A percentile compares a stretch with the other conserved stretches of the same genome.
Conservation (phyloP, 129 eudicot species). For the Rutidosis leptorrhynchoides region DNA sequence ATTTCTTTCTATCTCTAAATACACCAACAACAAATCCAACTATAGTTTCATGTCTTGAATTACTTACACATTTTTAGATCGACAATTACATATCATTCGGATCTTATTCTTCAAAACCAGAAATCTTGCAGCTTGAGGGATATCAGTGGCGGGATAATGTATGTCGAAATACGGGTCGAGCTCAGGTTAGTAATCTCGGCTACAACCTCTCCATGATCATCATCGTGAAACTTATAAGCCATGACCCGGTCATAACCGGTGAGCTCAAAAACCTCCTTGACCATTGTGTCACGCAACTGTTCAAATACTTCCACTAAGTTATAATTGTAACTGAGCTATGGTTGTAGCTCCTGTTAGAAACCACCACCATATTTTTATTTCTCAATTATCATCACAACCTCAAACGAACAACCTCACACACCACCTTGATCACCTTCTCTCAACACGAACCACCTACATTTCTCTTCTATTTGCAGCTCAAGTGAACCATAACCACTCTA, state of each 20-base stretch:
- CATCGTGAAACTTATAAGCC: constrained; percentile 92
- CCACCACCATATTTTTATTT: too few relatives aligned
- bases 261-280: constrained; percentile 90
- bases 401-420: too few relatives aligned
- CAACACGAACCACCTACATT: too few relatives aligned
- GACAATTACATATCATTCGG: constrained; percentile 85
- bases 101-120: constrained; percentile 93
- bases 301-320: constrained; percentile 91
- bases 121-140: constrained; percentile 97
- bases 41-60: constrained; percentile 71
- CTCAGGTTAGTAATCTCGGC: constrained; percentile 82
- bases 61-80: constrained; percentile 67
- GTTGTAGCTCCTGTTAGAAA: too few relatives aligned
- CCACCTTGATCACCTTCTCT: too few relatives aligned
- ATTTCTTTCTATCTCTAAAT: too few relatives aligned
- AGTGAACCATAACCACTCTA: too few relatives aligned
- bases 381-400: too few relatives aligned
- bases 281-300: constrained; percentile 87
- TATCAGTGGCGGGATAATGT: constrained; percentile 95
- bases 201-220: constrained; percentile 92
- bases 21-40: too few relatives aligned
- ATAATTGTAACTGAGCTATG: constrained; percentile 67
- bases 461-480: too few relatives aligned
- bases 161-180: constrained; percentile 89
- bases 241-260: constrained; percentile 94